Evolutionary conservation across 2,329 filamentous ascomycete genomes (phyloP).

Genomic region (Raffaelea ambrosiae): DNA sequence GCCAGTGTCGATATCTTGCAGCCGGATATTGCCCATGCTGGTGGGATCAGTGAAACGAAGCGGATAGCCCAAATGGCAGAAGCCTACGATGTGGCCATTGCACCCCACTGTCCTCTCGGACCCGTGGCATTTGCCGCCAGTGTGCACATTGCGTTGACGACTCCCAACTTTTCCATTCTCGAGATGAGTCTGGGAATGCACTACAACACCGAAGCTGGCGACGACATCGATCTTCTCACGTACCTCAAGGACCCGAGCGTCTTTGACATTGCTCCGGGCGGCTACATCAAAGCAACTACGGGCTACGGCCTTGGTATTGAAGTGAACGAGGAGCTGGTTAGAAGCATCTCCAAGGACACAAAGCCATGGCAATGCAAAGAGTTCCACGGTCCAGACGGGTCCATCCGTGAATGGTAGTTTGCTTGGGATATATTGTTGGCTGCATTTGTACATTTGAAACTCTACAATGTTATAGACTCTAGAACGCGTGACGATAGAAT

Average conservation of each 20-base stretch:
- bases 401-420: slow-evolving; percentile 48
- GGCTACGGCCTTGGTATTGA: slow-evolving; percentile 48
- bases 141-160: slow-evolving; percentile 49
- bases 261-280: slow-evolving; percentile 17
- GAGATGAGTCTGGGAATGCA: slow-evolving; percentile 65
- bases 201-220: slow-evolving; percentile 48
- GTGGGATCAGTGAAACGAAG: slow-evolving; percentile 55
- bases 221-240: slow-evolving; percentile 44
- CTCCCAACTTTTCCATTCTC: slow-evolving; percentile 54
- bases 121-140: slow-evolving; percentile 59
- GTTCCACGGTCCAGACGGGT: slow-evolving; percentile 50
- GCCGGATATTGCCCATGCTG: slow-evolving; percentile 55
- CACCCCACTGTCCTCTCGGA: slow-evolving; percentile 58
- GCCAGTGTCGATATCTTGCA: slow-evolving; percentile 52
- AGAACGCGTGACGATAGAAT: too few relatives aligned
- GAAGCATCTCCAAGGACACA: slow-evolving; percentile 39
- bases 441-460: too few relatives aligned
- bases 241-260: slow-evolving; percentile 51
- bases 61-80: slow-evolving; percentile 57
- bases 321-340: slow-evolving; percentile 53
- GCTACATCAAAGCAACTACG: background rate
- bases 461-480: too few relatives aligned
- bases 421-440: too few relatives aligned
- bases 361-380: slow-evolving; percentile 46
- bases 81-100: slow-evolving; percentile 56